Evolutionary conservation across 2,329 filamentous ascomycete species (phyloP), one percentile per base, ranked within the genome.

Genomic region (Penicillium sp.): DNA sequence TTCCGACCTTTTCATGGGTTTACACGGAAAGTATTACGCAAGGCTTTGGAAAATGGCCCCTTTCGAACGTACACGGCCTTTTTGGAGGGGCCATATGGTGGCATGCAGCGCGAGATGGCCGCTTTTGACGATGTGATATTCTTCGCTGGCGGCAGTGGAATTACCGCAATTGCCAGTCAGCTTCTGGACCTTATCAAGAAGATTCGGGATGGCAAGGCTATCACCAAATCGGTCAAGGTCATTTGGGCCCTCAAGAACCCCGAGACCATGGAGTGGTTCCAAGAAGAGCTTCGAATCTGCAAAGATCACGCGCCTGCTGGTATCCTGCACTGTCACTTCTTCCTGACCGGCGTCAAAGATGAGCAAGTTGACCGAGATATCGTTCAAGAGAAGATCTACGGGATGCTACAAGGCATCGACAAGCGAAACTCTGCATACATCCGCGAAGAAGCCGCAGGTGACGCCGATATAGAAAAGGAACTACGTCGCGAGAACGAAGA

Each of bases 201-300:
- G 62, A 97, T 98, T 90, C 89, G 93, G 62, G 93, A 97, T 73
- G 91, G 92, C 54, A 97, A 97, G 77, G 93, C 94, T 37, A 92
- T 97, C 49, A 97, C 93, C 1, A 92, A 91, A 75, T 91, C 90
- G 66, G 90, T 98, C 5, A 90, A 95, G 17, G 91, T 98, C 1
- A 87, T 98, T n/a, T 98, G 94, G 94, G 89, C 93, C 5, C 82
- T 97, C 68, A 96, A 95, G 78, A 88, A 91, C 59, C 88, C 95
- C 15, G 94, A 97, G 76, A 92, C 92, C 0, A 92, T 98, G 88
- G 92, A 97, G 75, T 98, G 94, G 94, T 98, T 97, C 83, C 91
- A 92, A 67, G 93, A 97, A 78, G 94, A 97, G 76, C 83, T 97
- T 61, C 87, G 93, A 53, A 96, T 97, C 71, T 97, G 94, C 79